Evolutionary conservation across 805 yeast genomes (phyloP), one percentile per base, ranked within the genome.

Genomic region (Yarrowia sp.): DNA sequence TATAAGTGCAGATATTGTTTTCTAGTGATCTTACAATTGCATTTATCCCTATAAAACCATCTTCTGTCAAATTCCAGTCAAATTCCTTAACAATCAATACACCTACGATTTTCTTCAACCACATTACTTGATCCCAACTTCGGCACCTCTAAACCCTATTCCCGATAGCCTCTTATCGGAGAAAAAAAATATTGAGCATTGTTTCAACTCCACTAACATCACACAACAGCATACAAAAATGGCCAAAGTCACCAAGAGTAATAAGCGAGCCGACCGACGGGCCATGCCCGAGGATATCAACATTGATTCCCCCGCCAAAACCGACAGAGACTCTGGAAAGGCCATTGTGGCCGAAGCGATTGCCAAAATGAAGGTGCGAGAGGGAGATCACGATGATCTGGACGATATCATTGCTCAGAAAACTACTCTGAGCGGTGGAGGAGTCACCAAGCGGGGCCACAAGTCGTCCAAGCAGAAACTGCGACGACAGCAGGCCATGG

Each of bases 191-290:
- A 49, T 52, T 14, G 33, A 38, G 8, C 15, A 1, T 6, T 38
- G 42, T 38, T 52, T 20, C 9, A 38, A 39, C 3, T 44, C n/a
- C 24, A 40, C 46, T 24, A 55, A 40, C 63, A 55, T 24, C n/a
- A 42, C 49, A 33, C 49, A 58, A 42, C 38, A 33, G 14, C 20
- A 9, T 10, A 24, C 7, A 19, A 38, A 19, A 42, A 58, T 58
- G 64, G 64, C 64, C 24, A 58, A 58, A 17, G n/a, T 36, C 2
- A 34, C 6, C n/a, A 46, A 39, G n/a, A 36, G 46, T 13, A 61
- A 61, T 24, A 61, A 61, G 49, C 66, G 66, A 38, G 66, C 66
- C 17, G 66, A 61, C 46, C 53, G 66, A 46, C 66, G 66, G 38
- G 66, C 43, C n/a, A 36, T 46, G 42, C 66, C 66, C 38, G 66